Percentiles rank a stretch among this genome's conserved stretches.
These are phyloP conservation scores for Ophiostoma himal-ulmi DNA, from an alignment of 2,329 filamentous ascomycete genomes.

Conservation along the genomic window DNA sequence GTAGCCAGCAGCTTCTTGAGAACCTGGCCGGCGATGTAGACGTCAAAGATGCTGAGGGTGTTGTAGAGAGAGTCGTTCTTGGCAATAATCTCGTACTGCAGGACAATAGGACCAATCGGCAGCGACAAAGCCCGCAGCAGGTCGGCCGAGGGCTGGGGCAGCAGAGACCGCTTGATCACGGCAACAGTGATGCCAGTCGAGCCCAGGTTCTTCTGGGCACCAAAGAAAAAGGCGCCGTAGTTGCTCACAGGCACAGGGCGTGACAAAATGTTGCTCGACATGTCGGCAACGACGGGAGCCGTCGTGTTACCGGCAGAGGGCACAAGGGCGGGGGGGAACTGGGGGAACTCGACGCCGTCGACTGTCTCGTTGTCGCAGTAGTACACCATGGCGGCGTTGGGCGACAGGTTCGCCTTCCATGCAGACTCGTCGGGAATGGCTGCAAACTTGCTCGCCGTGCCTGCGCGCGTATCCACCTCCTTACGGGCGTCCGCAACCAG, in stretches of 20 bases:
- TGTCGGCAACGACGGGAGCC: slow-evolving; percentile 77
- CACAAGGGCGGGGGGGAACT: slow-evolving; percentile 60
- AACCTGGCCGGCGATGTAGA: slow-evolving; percentile 86
- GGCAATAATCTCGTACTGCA: slow-evolving; percentile 77
- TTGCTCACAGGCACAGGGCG: slow-evolving; percentile 70
- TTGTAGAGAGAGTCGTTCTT: slow-evolving; percentile 97
- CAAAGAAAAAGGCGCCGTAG: slow-evolving; percentile 81
- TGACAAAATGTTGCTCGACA: slow-evolving; percentile 90
- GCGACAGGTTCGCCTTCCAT: slow-evolving; percentile 60
- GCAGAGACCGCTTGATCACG: slow-evolving; percentile 73
- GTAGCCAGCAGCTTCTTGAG: slow-evolving; percentile 65
- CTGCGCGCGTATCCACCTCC: slow-evolving; percentile 13
- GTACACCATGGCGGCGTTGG: slow-evolving; percentile 69
- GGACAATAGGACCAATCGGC: slow-evolving; percentile 70
- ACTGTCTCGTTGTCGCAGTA: slow-evolving; percentile 93
- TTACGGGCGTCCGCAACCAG: slow-evolving; percentile 41
- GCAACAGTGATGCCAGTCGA: slow-evolving; percentile 79
- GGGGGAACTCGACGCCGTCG: slow-evolving; percentile 84
- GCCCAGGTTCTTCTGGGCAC: slow-evolving; percentile 92
- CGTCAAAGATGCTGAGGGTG: slow-evolving; percentile 86
- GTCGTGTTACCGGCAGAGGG: slow-evolving; percentile 50
- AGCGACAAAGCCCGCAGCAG: slow-evolving; percentile 69
- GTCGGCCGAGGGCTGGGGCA: slow-evolving; percentile 64
- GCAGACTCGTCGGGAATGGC: slow-evolving; percentile 69
- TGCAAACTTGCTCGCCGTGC: slow-evolving; percentile 77